Evolutionary conservation across 106 monocot species (phyloP).

Genomic region (Platanthera zijinensis): DNA sequence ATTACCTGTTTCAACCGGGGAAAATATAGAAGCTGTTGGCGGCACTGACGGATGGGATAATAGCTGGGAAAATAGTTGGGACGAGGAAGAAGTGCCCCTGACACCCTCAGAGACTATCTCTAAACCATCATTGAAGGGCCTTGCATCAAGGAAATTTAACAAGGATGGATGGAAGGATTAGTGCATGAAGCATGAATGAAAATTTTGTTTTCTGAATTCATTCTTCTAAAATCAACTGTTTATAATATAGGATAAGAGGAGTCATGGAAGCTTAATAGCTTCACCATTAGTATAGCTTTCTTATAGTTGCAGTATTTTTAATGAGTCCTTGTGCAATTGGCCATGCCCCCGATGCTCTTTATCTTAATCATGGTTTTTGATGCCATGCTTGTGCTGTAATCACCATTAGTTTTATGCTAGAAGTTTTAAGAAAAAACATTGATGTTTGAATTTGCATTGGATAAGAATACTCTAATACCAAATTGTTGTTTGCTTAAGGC

Average conservation of each 20-base stretch:
- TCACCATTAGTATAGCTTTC: too few relatives aligned
- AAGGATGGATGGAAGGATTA: constrained; percentile 78
- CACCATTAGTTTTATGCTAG: too few relatives aligned
- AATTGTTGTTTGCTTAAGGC: too few relatives aligned
- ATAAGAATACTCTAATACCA: too few relatives aligned
- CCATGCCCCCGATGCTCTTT: too few relatives aligned
- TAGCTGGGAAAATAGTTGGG: constrained; percentile 74
- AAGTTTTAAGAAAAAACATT: too few relatives aligned
- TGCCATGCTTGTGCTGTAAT: too few relatives aligned
- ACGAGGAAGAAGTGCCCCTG: constrained; percentile 71
- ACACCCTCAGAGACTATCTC: constrained; percentile 48
- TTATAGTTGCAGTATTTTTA: too few relatives aligned
- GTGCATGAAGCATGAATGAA: background rate
- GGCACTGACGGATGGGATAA: constrained; percentile 52
- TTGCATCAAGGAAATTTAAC: constrained; percentile 52
- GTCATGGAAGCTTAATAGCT: too few relatives aligned
- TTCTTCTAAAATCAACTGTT: background rate
- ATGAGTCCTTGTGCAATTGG: too few relatives aligned
- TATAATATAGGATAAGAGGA: background rate
- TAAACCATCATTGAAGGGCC: constrained; percentile 64
- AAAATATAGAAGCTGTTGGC: constrained; percentile 28
- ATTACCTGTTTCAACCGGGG: constrained; percentile 59
- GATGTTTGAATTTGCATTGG: too few relatives aligned
- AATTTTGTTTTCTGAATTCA: constrained; percentile 5
- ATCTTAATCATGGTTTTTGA: too few relatives aligned